These are phyloP conservation scores for Diaporthe longicolla DNA, from an alignment of 2,329 filamentous ascomycete species.

Conservation along the genomic window DNA sequence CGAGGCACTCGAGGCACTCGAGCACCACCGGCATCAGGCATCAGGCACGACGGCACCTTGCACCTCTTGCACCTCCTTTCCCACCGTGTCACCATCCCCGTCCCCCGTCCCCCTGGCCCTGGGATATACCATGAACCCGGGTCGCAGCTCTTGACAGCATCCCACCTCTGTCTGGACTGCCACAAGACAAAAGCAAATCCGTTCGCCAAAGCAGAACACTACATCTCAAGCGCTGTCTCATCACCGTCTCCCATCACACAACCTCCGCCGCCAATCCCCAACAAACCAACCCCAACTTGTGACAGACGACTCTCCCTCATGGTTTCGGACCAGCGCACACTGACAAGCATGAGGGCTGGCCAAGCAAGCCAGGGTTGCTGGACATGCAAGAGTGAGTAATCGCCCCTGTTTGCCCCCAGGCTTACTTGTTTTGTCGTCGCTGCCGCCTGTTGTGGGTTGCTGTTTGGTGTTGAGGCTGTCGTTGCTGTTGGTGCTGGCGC, in stretches of 20 bases:
- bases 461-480: not conserved
- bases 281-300: slow-evolving; percentile 4
- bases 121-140: slow-evolving; percentile 32
- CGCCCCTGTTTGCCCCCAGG: slow-evolving; percentile 11
- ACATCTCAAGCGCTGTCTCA: slow-evolving; percentile 34
- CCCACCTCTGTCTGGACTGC: not conserved
- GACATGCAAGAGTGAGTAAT: slow-evolving; percentile 59
- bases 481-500: not conserved
- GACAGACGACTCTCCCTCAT: not conserved
- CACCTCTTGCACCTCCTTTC: not conserved
- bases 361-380: slow-evolving; percentile 54
- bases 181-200: slow-evolving; percentile 30
- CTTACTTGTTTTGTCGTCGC: not conserved
- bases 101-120: not conserved
- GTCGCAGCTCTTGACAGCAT: slow-evolving; percentile 17
- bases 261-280: not conserved
- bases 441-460: not conserved
- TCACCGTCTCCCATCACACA: slow-evolving; percentile 23
- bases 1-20: not conserved
- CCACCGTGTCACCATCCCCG: not conserved
- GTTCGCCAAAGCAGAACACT: slow-evolving; percentile 25
- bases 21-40: slow-evolving; percentile 8
- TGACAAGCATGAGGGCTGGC: slow-evolving; percentile 34
- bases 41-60: not conserved
- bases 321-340: slow-evolving; percentile 7